These are phyloP conservation scores for Pseudisothecium myosuroides DNA, from an alignment of 225 moss, liverwort and hornwort species.

Conservation along the genomic window DNA sequence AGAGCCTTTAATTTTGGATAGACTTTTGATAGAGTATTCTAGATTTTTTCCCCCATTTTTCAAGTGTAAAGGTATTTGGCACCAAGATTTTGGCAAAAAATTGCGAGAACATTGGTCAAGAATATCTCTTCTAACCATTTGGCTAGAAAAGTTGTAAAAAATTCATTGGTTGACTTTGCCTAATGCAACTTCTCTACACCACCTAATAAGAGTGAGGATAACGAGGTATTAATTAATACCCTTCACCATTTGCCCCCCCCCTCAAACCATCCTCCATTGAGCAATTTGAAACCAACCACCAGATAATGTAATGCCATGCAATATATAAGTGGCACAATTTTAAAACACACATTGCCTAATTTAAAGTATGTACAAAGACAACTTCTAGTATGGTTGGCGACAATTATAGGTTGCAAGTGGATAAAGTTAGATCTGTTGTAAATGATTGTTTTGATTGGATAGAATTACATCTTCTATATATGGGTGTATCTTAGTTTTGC, in stretches of 20 bases:
- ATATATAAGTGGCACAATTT: neutral
- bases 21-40: neutral
- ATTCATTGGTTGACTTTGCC: rapidly evolving
- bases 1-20: neutral
- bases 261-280: neutral
- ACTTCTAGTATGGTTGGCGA: neutral
- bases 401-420: neutral
- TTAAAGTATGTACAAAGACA: rapidly evolving
- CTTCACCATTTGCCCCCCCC: neutral
- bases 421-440: neutral
- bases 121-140: neutral
- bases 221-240: too few species aligned
- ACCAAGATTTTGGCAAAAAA: neutral
- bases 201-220: neutral
- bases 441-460: neutral
- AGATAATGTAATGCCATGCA: rapidly evolving
- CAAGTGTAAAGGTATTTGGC: rapidly evolving
- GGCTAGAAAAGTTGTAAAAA: neutral
- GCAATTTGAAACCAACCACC: rapidly evolving
- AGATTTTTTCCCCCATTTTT: rapidly evolving
- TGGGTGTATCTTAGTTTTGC: rapidly evolving
- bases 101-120: neutral
- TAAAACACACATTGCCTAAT: neutral
- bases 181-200: rapidly evolving
- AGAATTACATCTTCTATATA: neutral